These are phyloP conservation scores for Trichosporon inkin DNA, from an alignment of 1,284 basidiomycete species.

Conservation along the genomic window DNA sequence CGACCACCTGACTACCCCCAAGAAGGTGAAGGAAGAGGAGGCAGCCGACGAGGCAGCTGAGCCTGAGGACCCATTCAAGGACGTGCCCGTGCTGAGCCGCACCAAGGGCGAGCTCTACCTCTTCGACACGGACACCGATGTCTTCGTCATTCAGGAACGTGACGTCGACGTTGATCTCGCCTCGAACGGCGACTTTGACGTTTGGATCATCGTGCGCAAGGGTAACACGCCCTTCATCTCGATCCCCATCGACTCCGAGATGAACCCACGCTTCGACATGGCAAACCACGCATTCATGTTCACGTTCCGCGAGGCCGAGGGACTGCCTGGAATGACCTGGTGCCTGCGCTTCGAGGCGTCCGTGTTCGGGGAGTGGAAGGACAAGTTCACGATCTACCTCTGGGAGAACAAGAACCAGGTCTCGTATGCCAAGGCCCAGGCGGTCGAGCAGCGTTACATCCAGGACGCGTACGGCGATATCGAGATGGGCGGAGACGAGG, in stretches of 20 bases:
- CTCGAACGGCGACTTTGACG: slow-evolving; percentile 55
- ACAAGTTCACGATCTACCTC: slow-evolving; percentile 64
- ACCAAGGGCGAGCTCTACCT: slow-evolving; percentile 57
- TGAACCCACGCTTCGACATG: slow-evolving; percentile 59
- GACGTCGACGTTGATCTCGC: slow-evolving; percentile 65
- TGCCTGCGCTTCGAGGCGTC: slow-evolving; percentile 66
- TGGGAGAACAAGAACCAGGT: slow-evolving; percentile 80
- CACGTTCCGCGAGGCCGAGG: slow-evolving; percentile 55
- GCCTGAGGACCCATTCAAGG: slow-evolving; percentile 45
- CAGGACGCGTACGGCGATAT: slow-evolving; percentile 73
- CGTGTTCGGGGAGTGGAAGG: slow-evolving; percentile 63
- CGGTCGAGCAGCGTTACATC: slow-evolving; percentile 61
- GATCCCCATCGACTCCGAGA: slow-evolving; percentile 51
- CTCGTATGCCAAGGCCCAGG: slow-evolving; percentile 76
- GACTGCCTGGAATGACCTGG: slow-evolving; percentile 68
- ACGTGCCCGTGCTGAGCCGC: slow-evolving; percentile 44
- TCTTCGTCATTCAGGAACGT: slow-evolving; percentile 70
- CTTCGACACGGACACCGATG: slow-evolving; percentile 67
- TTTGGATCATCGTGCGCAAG: slow-evolving; percentile 49
- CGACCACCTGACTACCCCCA: slow-evolving; percentile 6
- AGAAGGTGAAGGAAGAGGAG: slow-evolving; percentile 5
- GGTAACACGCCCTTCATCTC: slow-evolving; percentile 46
- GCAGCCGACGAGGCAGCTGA: not conserved
- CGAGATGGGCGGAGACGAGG: slow-evolving; percentile 57
- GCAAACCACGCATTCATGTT: slow-evolving; percentile 63